Conservation (phyloP, 2,329 filamentous ascomycete genomes). For the Bisporella sp. region DNA sequence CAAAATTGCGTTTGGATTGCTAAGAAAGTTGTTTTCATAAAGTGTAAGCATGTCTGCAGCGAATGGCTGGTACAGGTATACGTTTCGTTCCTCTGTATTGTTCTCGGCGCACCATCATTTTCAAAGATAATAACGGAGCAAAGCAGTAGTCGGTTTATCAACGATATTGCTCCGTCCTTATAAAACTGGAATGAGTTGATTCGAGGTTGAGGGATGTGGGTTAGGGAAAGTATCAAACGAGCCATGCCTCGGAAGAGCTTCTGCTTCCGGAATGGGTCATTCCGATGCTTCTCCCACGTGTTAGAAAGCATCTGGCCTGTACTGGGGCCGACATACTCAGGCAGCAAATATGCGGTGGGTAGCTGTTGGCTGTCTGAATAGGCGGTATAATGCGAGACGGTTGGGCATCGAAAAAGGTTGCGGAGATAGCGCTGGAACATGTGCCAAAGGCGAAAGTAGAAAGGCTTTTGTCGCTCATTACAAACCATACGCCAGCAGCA, state of each 20-base stretch:
- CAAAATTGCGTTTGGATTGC: slow-evolving; percentile 18
- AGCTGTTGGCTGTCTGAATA: no score
- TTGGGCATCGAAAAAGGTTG: no score
- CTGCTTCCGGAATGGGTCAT: slow-evolving; percentile 14
- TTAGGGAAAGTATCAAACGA: slow-evolving; percentile 19
- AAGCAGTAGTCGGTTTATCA: slow-evolving; percentile 20
- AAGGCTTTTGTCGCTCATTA: no score
- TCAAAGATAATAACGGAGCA: slow-evolving; percentile 26
- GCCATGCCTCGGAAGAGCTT: slow-evolving; percentile 26
- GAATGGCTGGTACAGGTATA: slow-evolving; percentile 20
- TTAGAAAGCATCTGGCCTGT: no score
- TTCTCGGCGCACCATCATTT: slow-evolving; percentile 27
- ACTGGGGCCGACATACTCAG: no score
- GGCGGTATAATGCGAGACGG: no score
- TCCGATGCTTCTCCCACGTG: not conserved
- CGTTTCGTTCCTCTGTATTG: slow-evolving; percentile 24
- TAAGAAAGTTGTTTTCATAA: slow-evolving; percentile 23
- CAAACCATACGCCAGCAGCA: no score
- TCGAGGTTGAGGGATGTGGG: not conserved
- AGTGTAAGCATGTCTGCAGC: slow-evolving; percentile 14
- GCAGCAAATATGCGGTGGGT: no score
- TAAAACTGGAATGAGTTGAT: slow-evolving; percentile 21
- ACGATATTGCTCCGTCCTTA: slow-evolving; percentile 28
- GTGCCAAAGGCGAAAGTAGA: no score
- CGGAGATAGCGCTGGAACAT: no score